These are phyloP conservation scores for Nothophytophthora sp. DNA, from an alignment of 352 stramenopile genomes.

Conservation along the genomic window DNA sequence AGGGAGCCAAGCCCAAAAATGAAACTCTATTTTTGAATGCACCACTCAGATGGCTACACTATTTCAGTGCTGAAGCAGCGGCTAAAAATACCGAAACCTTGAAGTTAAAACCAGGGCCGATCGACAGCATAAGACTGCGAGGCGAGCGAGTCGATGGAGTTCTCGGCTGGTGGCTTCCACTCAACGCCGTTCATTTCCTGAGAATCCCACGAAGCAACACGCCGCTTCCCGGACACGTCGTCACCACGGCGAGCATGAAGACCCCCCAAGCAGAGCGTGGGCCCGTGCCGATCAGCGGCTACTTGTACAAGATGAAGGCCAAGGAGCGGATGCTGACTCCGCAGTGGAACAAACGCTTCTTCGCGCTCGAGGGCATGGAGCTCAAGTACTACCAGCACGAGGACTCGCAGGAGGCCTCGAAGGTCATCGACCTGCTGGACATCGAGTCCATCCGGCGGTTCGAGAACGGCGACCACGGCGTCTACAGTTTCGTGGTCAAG, in stretches of 20 bases:
- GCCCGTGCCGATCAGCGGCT: conserved; percentile 77
- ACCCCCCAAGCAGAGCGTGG: conserved; percentile 41
- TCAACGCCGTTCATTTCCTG: no score
- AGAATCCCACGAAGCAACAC: no score
- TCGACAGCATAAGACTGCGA: no score
- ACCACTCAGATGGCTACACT: no score
- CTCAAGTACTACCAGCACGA: conserved; percentile 85
- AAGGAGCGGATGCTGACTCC: conserved; percentile 67
- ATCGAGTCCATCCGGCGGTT: conserved; percentile 84
- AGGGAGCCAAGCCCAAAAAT: no score
- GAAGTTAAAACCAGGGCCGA: no score
- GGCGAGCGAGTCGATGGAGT: no score
- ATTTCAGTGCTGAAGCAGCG: no score
- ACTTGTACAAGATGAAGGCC: conserved; percentile 86
- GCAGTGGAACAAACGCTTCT: conserved; percentile 85
- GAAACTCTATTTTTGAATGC: no score
- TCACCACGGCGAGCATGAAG: conserved; percentile 46
- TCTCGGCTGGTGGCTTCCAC: no score
- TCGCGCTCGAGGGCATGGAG: conserved; percentile 68
- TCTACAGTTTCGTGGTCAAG: conserved; percentile 84
- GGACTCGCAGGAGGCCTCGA: conserved; percentile 55
- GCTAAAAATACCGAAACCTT: no score
- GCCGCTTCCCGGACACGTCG: background rate
- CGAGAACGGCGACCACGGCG: conserved; percentile 80
- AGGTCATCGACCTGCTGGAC: conserved; percentile 67